These are phyloP conservation scores for Xylaria scruposa DNA, from an alignment of 495 filamentous ascomycete genomes.

Conservation along the genomic window DNA sequence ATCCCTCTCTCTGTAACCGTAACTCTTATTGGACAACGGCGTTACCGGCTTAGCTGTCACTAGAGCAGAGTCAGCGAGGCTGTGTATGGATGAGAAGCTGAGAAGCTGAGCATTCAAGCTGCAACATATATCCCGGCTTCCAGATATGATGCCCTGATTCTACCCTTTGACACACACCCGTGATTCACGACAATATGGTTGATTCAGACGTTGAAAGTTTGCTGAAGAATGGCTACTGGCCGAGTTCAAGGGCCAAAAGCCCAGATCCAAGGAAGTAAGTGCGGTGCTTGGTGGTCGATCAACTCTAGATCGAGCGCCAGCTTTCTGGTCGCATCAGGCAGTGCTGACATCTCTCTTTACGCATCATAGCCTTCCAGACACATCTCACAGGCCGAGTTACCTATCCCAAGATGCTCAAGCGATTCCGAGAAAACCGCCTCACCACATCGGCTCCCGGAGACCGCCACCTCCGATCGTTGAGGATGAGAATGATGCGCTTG, in stretches of 20 bases:
- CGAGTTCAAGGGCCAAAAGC: constrained; percentile 50
- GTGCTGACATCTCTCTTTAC: constrained; percentile 3
- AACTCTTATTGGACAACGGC: constrained; percentile 12
- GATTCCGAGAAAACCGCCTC: constrained; percentile 17
- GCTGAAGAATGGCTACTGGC: constrained; percentile 51
- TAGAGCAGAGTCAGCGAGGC: constrained; percentile 18
- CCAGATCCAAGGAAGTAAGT: constrained; percentile 47
- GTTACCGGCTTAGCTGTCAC: constrained; percentile 14
- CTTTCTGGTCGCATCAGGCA: not conserved
- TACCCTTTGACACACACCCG: constrained; percentile 25
- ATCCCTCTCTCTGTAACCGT: not conserved
- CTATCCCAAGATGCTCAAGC: constrained; percentile 13
- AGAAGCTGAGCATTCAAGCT: constrained; percentile 9
- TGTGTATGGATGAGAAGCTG: constrained; percentile 22
- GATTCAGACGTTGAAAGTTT: constrained; percentile 46
- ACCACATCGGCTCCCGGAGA: constrained; percentile 27
- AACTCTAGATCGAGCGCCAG: not conserved
- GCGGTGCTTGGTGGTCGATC: not conserved
- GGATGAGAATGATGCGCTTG: constrained; percentile 53
- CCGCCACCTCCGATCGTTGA: constrained; percentile 54
- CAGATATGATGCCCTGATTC: constrained; percentile 27
- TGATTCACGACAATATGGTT: constrained; percentile 41
- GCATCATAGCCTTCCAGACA: constrained; percentile 1
- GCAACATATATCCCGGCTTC: not conserved
- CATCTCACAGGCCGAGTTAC: constrained; percentile 11